Conservation (phyloP, 169 alveolate species). For the Plasmodium billcollinsi region DNA sequence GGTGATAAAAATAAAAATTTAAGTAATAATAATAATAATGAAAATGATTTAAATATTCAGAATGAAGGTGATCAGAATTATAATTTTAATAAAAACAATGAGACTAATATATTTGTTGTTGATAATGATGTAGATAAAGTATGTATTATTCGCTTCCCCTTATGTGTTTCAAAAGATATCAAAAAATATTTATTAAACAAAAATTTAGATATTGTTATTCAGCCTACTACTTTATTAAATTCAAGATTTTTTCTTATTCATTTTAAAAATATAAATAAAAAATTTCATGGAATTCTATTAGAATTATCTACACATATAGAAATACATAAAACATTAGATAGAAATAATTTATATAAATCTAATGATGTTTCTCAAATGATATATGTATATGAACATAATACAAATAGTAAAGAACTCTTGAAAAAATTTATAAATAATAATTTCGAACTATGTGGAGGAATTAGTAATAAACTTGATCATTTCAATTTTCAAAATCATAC, state of each 20-base stretch:
- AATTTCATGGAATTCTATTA: conserved; percentile 77
- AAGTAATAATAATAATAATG: not conserved
- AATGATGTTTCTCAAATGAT: conserved; percentile 79
- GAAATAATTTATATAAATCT: conserved; percentile 78
- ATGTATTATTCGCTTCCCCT: conserved; percentile 78
- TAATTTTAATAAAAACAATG: not conserved
- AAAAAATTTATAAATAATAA: conserved; percentile 38
- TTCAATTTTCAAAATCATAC: conserved; percentile 47
- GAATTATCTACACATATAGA: conserved; percentile 81
- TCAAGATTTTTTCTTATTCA: conserved; percentile 77
- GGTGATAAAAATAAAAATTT: not conserved
- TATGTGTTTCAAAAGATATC: conserved; percentile 56
- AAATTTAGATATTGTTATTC: conserved; percentile 69
- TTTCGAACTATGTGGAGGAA: conserved; percentile 42
- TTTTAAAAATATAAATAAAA: conserved; percentile 62
- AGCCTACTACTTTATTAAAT: conserved; percentile 81
- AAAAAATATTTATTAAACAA: conserved; percentile 57
- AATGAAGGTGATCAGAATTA: not conserved
- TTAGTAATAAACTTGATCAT: conserved; percentile 19
- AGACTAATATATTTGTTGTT: conserved; percentile 21
- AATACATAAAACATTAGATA: conserved; percentile 79
- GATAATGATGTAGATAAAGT: conserved; percentile 66
- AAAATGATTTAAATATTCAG: not conserved
- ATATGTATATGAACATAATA: conserved; percentile 60
- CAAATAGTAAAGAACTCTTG: conserved; percentile 10